Evolutionary conservation across 1,284 basidiomycete genomes (phyloP), one percentile per base, ranked within the genome.

Genomic region (Athelia sp.): DNA sequence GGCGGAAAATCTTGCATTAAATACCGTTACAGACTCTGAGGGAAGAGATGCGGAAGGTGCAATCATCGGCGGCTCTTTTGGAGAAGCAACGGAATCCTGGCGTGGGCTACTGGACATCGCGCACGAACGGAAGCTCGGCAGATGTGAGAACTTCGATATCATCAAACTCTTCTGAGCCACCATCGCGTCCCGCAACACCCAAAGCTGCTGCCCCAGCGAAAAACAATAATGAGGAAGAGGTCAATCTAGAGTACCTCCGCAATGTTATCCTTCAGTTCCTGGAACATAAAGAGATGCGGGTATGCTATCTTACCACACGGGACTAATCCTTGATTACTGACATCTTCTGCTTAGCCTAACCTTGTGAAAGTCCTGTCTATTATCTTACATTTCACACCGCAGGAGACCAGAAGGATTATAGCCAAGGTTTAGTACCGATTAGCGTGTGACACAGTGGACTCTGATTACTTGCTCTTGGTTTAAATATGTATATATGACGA

Each of bases 181-280:
- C 71, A 4, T 56, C 52, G 1, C 59, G 52, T 67, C 72, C 18
- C 67, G 67, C n/a, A 48, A 22, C 43, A n/a, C 43, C 43, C 15
- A 21, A 22, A 23, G 62, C 66, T 23, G 61, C 61, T 3, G 72
- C 78, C 3, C 76, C 79, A 21, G 59, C 70, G 21, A 48, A 32
- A 29, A 6, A 4, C 13, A 70, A 71, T 44, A 76, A 78, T n/a
- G 89, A 93, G 22, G 93, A 95, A 60, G 93, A 95, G 54, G 79
- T 98, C 51, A 98, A 95, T 62, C 73, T 95, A n/a, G 94, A 98
- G 69, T 98, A 98, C 68, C 70, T 98, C 32, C 78, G 94, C 52
- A 98, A 97, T 66, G 90, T 97, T 29, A 91, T 97, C 47, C 64
- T 98, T 40, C 94, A 97, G 64, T 98, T 98, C 71, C 69, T 93